Conservation (phyloP, 2,329 filamentous ascomycete genomes). For the Neonectria sp. region DNA sequence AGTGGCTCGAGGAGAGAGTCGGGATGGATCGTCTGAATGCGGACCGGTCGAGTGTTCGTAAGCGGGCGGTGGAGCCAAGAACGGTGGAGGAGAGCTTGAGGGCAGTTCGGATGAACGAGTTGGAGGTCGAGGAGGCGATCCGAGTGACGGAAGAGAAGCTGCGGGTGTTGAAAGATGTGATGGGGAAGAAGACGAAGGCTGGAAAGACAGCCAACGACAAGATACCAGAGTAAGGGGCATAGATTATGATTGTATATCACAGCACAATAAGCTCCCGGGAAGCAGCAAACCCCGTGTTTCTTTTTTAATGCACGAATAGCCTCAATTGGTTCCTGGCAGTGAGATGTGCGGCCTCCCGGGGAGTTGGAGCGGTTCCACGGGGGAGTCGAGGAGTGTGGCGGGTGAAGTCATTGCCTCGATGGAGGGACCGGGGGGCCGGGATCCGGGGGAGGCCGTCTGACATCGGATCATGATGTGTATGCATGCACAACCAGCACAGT, state of each 20-base stretch:
- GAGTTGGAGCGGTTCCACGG: neutral
- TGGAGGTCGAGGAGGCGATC: constrained; percentile 85
- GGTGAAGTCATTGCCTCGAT: constrained; percentile 12
- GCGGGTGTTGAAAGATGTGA: constrained; percentile 80
- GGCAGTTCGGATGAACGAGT: constrained; percentile 76
- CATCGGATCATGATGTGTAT: constrained; percentile 20
- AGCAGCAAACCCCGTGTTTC: constrained; percentile 45
- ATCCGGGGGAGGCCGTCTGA: constrained; percentile 29
- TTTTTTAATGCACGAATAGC: constrained; percentile 36
- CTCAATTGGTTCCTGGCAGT: neutral
- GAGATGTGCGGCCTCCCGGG: constrained; percentile 14
- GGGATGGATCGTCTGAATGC: constrained; percentile 74
- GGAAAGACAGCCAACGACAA: constrained; percentile 27
- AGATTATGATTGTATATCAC: constrained; percentile 42
- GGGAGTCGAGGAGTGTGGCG: neutral
- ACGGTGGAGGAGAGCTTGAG: constrained; percentile 73
- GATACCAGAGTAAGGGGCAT: constrained; percentile 38
- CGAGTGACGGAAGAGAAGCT: constrained; percentile 89
- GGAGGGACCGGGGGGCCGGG: neutral
- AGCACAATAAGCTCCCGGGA: constrained; percentile 27
- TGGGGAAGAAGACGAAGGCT: constrained; percentile 62
- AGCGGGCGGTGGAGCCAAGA: constrained; percentile 67
- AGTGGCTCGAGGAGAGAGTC: constrained; percentile 91
- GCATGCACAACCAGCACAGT: constrained; percentile 9
- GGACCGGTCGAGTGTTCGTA: constrained; percentile 56